Evolutionary conservation across 2,329 filamentous ascomycete genomes (phyloP).

Genomic region (Cercospora janseana): DNA sequence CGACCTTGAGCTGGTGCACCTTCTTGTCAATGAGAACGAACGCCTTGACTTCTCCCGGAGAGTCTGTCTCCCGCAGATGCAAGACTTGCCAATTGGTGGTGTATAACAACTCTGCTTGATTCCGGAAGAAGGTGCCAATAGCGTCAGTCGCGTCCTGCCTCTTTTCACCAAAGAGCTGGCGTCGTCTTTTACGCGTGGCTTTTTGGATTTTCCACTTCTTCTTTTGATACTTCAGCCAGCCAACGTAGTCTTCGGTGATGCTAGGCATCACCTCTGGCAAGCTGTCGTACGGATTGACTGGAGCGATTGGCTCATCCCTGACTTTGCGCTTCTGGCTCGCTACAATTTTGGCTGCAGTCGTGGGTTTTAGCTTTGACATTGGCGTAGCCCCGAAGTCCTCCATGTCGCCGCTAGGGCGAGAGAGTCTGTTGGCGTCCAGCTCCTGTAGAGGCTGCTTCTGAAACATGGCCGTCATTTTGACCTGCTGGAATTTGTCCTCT

Average conservation of each 20-base stretch:
- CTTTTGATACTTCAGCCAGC: conserved; percentile 91
- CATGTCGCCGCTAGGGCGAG: conserved; percentile 55
- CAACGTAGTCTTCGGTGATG: conserved; percentile 80
- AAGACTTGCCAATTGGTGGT: conserved; percentile 93
- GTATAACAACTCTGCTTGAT: conserved; percentile 86
- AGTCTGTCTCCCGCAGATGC: conserved; percentile 78
- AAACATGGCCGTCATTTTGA: conserved; percentile 95
- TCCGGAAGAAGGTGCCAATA: conserved; percentile 75
- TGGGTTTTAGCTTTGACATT: conserved; percentile 48
- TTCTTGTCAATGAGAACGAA: conserved; percentile 93
- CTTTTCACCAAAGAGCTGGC: conserved; percentile 90
- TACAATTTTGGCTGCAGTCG: conserved; percentile 36
- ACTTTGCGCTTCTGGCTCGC: conserved; percentile 50
- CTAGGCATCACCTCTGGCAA: conserved; percentile 81
- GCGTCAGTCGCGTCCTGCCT: conserved; percentile 59
- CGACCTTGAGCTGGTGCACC: conserved; percentile 81
- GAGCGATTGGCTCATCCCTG: conserved; percentile 43
- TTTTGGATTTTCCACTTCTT: conserved; percentile 99
- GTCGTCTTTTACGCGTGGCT: conserved; percentile 76
- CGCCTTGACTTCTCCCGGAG: conserved; percentile 79
- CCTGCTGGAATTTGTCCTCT: conserved; percentile 97
- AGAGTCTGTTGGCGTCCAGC: conserved; percentile 63
- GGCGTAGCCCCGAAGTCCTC: conserved; percentile 47
- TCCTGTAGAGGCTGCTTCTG: conserved; percentile 69
- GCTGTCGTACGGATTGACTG: conserved; percentile 74